Percentiles rank a stretch among this genome's conserved stretches.
Evolutionary conservation across 2,329 filamentous ascomycete genomes (phyloP).

Genomic region (Monosporascus cannonballus): DNA sequence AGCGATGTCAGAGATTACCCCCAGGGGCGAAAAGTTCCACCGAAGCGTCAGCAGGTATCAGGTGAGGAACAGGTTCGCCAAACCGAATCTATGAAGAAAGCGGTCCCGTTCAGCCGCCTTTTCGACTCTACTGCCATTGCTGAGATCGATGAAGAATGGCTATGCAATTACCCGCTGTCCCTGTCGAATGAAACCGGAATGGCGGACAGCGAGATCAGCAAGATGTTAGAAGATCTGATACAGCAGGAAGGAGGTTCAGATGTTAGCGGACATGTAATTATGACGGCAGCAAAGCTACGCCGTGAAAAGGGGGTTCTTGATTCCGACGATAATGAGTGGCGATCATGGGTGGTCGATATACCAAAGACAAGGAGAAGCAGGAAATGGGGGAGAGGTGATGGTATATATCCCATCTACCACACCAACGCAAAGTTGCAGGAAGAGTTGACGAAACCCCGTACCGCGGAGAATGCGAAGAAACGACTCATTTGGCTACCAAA

Average conservation of each 20-base stretch:
- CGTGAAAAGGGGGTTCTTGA: too few relatives aligned
- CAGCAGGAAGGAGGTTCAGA: too few relatives aligned
- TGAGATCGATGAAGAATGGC: conserved; percentile 12
- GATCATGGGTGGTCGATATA: not conserved
- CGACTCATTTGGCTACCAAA: not conserved
- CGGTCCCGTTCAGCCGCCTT: conserved; percentile 2
- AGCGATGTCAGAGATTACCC: not conserved
- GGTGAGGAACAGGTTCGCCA: not conserved
- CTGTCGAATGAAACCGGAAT: not conserved
- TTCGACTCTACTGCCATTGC: conserved; percentile 7
- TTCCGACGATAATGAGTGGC: not conserved
- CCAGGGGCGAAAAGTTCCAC: not conserved
- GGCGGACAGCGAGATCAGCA: not conserved
- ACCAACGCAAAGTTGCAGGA: not conserved
- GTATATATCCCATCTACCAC: not conserved
- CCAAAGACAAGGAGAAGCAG: not conserved
- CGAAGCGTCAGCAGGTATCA: conserved; percentile 1
- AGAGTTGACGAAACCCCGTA: not conserved
- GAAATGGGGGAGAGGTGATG: not conserved
- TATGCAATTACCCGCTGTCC: conserved; percentile 14
- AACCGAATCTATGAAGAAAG: conserved; percentile 4
- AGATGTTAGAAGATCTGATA: not conserved
- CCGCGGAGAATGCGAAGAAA: not conserved
- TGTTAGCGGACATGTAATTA: too few relatives aligned
- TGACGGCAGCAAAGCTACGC: too few relatives aligned